Evolutionary conservation across 345 rosid genomes (phyloP).

Genomic region (Barbarea vulgaris): DNA sequence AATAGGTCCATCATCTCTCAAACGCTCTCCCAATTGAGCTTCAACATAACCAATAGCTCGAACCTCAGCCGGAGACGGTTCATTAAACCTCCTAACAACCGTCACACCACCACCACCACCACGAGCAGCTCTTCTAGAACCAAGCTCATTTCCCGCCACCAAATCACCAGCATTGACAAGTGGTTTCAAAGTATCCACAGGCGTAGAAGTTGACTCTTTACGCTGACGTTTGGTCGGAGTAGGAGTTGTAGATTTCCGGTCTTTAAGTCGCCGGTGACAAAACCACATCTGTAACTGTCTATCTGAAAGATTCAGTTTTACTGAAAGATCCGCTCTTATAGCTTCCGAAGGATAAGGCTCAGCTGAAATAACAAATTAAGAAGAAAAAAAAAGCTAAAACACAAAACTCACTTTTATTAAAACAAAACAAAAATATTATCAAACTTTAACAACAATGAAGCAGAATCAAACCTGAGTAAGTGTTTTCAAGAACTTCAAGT

Average conservation of each 20-base stretch:
- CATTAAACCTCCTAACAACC: conserved; percentile 54
- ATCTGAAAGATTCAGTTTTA: conserved; percentile 74
- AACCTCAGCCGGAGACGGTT: conserved; percentile 58
- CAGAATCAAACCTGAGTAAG: conserved; percentile 60
- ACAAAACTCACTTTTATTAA: background rate
- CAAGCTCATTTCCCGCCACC: conserved; percentile 48
- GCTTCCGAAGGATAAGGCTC: conserved; percentile 83
- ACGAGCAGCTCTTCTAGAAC: conserved; percentile 50
- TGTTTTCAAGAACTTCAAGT: conserved; percentile 77
- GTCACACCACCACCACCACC: conserved; percentile 49
- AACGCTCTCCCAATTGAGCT: conserved; percentile 76
- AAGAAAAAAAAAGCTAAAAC: no score
- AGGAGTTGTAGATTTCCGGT: conserved; percentile 58
- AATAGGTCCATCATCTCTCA: conserved; percentile 84
- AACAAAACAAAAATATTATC: background rate
- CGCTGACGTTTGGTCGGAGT: conserved; percentile 49
- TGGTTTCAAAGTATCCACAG: conserved; percentile 5
- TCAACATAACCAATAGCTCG: conserved; percentile 75
- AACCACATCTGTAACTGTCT: conserved; percentile 99
- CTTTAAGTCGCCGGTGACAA: conserved; percentile 90
- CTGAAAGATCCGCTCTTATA: conserved; percentile 70
- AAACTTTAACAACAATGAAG: conserved; percentile 4
- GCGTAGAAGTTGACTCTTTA: conserved; percentile 47
- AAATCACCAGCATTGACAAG: conserved; percentile 38
- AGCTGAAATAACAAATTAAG: conserved; percentile 50